phyloP scores from a whole-genome alignment of 495 filamentous ascomycete species.

The Schizothecium vesticola region DNA sequence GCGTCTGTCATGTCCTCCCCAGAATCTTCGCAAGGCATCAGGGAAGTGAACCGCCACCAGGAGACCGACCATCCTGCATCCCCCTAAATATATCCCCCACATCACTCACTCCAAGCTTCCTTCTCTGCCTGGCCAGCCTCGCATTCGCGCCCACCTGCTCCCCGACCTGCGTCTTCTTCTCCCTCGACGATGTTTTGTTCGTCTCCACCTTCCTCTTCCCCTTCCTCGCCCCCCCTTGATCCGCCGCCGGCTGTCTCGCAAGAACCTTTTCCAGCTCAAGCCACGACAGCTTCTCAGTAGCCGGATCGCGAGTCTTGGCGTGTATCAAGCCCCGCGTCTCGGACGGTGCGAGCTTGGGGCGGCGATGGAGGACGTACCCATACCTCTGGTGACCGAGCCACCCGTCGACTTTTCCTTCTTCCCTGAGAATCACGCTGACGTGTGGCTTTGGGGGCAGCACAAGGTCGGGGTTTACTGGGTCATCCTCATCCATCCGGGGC shows the following conservation, averaged over 20 bases:
- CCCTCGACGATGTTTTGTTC: background rate
- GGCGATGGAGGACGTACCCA: background rate
- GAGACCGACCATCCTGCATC: background rate
- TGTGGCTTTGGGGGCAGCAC: background rate
- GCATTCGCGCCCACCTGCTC: background rate
- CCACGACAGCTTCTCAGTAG: background rate
- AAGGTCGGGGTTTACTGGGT: no score
- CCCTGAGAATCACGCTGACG: background rate
- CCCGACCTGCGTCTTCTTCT: background rate
- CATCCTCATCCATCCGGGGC: no score
- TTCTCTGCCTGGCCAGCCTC: background rate
- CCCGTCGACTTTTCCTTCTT: no score
- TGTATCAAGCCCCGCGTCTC: background rate
- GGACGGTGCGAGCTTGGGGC: background rate
- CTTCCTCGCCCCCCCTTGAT: background rate
- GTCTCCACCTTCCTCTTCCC: background rate
- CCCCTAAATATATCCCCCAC: background rate
- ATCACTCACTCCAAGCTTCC: background rate
- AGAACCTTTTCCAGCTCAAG: background rate
- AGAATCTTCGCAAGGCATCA: background rate
- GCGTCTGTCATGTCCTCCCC: background rate
- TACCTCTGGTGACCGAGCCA: no score
- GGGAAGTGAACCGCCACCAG: background rate
- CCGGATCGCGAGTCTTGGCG: no score
- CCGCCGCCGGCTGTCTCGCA: background rate